Base-by-base conservation (phyloP, 768 basidiomycete genomes). In the Imleria badia region DNA sequence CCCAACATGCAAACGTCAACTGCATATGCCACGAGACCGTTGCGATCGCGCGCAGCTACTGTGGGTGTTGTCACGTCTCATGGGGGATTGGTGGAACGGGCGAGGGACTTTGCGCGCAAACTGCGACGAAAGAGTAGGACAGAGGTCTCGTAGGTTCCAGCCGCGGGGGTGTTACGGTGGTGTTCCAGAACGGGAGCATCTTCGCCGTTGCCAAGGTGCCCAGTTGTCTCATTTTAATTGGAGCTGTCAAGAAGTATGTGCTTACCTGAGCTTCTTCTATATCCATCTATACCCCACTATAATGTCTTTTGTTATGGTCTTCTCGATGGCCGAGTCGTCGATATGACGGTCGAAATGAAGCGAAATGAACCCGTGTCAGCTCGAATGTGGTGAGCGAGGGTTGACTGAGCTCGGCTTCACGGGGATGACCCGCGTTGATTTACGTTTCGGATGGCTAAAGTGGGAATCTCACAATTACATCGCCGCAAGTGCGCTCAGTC, bases 41-140 rank as follows among this genome's bases (percentile, higher is more conserved):
- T 74, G 29, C 74, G 72, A 30, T 66, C 69, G 45, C 72, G 76
- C 44, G 48, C 75, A 12, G 77, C 75, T 13, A 71, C 69, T 41
- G 46, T 68, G 35, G 72, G 67, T 34, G 55, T 73, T 26, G 48
- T 65, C 23, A 58, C 56, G 39, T 54, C 64, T 11, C 65, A 67
- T 15, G 61, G 52, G 7, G 52, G 60, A 26, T 71, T 78, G 69
- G 57, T 75, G 44, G 61, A 67, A 9, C 72, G 71, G 44, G 78
- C 77, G 19, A 78, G 70, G 58, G 66, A 60, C 14, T 72, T 80
- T 44, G 74, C 75, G n/a, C 71, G 72, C 48, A 80, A 73, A 59
- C 66, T 81, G 49, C 71, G 74, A 56, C 74, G 71, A 61, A 81
- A 74, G 60, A 70, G 69, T 54, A 72, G 57, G 49, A 29, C 44